Evolutionary conservation across 352 stramenopile species (phyloP).

Genomic region (Pythium sukuiense): DNA sequence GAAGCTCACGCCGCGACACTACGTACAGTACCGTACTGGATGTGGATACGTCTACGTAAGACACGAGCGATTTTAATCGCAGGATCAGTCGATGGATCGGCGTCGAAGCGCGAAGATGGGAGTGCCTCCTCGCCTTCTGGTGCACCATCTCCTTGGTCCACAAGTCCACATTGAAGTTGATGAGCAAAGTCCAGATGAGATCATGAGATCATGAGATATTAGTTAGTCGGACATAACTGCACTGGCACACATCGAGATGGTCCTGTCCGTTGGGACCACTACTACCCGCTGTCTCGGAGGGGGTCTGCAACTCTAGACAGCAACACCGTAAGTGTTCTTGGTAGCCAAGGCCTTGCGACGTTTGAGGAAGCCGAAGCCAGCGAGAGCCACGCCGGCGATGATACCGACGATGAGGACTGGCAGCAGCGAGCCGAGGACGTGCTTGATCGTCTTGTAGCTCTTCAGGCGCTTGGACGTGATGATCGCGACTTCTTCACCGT

Average conservation of each 20-base stretch:
- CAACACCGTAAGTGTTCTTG: neutral
- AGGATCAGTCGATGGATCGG: too few relatives aligned
- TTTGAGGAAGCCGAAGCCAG: conserved; percentile 42
- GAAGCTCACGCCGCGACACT: too few relatives aligned
- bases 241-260: neutral
- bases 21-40: too few relatives aligned
- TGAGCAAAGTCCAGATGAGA: too few relatives aligned
- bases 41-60: too few relatives aligned
- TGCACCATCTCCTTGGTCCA: too few relatives aligned
- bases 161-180: too few relatives aligned
- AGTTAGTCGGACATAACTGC: too few relatives aligned
- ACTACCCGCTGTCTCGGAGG: neutral
- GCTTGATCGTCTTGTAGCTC: conserved; percentile 57
- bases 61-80: too few relatives aligned
- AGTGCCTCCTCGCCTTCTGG: too few relatives aligned
- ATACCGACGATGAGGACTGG: conserved; percentile 61
- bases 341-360: conserved; percentile 30
- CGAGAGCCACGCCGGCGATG: conserved; percentile 40
- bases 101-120: too few relatives aligned
- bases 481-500: conserved; percentile 48
- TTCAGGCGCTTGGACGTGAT: conserved; percentile 40
- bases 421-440: conserved; percentile 50
- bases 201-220: neutral
- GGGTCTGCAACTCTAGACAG: neutral
- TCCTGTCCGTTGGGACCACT: neutral